Evolutionary conservation across 345 rosid species (phyloP), one percentile per base, ranked within the genome.

Genomic region (Toxicodendron radicans): DNA sequence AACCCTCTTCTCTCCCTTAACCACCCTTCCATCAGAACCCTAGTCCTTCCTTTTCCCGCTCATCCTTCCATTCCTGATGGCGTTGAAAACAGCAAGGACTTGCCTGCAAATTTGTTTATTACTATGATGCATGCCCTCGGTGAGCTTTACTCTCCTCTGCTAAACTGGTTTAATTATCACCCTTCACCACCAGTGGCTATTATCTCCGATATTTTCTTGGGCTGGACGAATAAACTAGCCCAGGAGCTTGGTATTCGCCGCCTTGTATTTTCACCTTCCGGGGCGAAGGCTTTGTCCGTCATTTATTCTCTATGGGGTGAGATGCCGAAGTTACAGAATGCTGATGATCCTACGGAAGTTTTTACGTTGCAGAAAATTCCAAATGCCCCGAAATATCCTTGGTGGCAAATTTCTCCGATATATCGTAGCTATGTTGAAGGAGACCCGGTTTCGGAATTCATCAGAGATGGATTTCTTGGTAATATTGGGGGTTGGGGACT

Each of bases 201-300:
- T 17, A 70, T 91, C 35, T 83, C 92, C 7, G 93, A 91, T 66
- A 79, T 91, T 76, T 87, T 91, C 83, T 78, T 84, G 60, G 89
- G 95, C 0, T 91, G 91, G 93, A 88, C 95, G 7, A 76, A 83
- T 8, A 73, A 64, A 9, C 75, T 91, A 10, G 84, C 86, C 14
- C 52, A 14, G 11, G 11, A 43, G 48, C 65, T 86, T 23, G 81
- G 88, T 9, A 51, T 87, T 59, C 85, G 72, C 8, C 79, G 82
- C 7, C 8, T 87, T 64, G 74, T 76, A 2, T 91, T 91, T 80
- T 91, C 91, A 0, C 95, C 95, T 0, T 91, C 93, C 0, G 90
- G 88, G 4, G 92, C 89, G 23, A 35, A 87, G 69, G 80, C 85
- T 5, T 79, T 88, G 68, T 84, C 81, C 24, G 69, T 83, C 27